phyloP scores from a whole-genome alignment of 2,329 filamentous ascomycete species.

The Bimuria novae-zelandiae region DNA sequence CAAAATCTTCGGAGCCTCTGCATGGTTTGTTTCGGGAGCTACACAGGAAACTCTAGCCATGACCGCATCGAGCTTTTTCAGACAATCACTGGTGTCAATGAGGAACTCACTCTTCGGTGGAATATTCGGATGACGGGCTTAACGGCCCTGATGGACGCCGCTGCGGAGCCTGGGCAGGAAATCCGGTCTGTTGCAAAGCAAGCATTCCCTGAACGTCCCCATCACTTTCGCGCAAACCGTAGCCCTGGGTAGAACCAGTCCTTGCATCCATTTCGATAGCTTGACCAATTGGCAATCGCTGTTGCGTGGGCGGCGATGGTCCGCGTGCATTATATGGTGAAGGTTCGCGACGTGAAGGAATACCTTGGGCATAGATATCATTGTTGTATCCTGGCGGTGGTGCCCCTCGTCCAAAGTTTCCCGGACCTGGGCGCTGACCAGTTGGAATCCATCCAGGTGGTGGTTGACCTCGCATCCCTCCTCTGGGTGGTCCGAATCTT shows the following conservation, averaged over 20 bases:
- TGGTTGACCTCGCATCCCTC: constrained; percentile 47
- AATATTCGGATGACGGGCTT: constrained; percentile 71
- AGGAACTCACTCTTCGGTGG: constrained; percentile 71
- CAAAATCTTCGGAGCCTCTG: too few species aligned
- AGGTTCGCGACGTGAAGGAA: constrained; percentile 48
- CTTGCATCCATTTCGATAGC: constrained; percentile 81
- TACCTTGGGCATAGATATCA: constrained; percentile 41
- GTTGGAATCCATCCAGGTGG: constrained; percentile 48
- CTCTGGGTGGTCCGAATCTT: constrained; percentile 42
- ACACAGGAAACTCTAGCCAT: too few species aligned
- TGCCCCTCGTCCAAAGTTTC: constrained; percentile 42
- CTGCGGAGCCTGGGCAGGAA: constrained; percentile 33
- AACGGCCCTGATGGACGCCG: constrained; percentile 30
- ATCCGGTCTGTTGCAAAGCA: constrained; percentile 64
- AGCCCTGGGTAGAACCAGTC: constrained; percentile 36
- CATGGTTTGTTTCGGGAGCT: too few species aligned
- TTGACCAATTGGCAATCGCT: constrained; percentile 58
- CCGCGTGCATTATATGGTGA: constrained; percentile 56
- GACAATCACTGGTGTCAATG: too few species aligned
- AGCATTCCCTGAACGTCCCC: constrained; percentile 76
- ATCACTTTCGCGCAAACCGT: constrained; percentile 64
- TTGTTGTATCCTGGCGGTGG: constrained; percentile 51
- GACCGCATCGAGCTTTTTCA: too few species aligned
- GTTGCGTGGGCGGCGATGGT: constrained; percentile 59
- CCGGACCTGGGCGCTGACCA: constrained; percentile 34